Evolutionary conservation across 2,329 filamentous ascomycete genomes (phyloP).

Genomic region (Colletotrichum cordylinicola): DNA sequence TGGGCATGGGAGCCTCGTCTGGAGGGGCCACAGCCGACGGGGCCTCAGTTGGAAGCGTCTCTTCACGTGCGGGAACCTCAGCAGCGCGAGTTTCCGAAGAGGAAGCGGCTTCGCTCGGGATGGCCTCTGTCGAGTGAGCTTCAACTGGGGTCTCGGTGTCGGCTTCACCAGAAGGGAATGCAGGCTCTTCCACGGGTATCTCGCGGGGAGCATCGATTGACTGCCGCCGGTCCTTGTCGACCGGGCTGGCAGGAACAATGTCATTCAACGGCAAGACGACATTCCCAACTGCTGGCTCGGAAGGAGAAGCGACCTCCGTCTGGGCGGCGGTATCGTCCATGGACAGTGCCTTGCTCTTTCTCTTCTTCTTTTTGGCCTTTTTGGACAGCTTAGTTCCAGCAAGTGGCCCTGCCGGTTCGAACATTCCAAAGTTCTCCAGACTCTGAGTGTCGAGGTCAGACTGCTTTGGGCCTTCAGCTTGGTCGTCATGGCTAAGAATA

Average conservation of each 20-base stretch:
- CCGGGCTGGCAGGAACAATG: background rate
- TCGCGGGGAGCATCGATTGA: background rate
- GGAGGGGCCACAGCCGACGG: background rate
- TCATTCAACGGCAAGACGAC: background rate
- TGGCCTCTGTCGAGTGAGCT: background rate
- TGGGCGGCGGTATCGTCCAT: background rate
- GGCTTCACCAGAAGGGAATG: background rate
- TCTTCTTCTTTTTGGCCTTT: constrained; percentile 39
- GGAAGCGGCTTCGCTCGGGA: background rate
- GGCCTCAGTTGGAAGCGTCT: background rate
- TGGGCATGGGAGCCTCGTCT: background rate
- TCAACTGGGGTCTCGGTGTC: background rate
- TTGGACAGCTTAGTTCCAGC: constrained; percentile 28
- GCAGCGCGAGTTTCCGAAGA: background rate
- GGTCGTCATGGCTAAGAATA: background rate
- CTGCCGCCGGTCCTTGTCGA: background rate
- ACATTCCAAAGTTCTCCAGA: background rate
- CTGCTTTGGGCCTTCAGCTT: background rate
- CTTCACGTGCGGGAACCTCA: background rate
- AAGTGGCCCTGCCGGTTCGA: background rate
- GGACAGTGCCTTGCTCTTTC: constrained; percentile 3
- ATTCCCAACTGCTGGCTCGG: background rate
- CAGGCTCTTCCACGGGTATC: background rate
- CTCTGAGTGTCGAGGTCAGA: background rate
- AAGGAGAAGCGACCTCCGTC: background rate